Conservation (phyloP, 768 basidiomycete genomes). For the Hericium coralloides region DNA sequence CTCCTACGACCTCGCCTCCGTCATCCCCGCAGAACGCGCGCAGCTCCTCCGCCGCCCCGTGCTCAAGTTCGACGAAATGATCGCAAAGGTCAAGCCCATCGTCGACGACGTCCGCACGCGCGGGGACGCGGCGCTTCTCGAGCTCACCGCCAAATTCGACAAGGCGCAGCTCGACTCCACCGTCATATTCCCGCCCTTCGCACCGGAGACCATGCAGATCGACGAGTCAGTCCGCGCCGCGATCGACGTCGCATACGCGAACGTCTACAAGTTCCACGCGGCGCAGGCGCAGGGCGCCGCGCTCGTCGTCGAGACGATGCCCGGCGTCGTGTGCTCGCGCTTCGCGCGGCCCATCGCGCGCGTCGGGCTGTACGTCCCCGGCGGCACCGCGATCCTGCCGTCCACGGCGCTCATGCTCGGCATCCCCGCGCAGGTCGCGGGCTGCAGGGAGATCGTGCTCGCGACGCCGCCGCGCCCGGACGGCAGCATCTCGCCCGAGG, state of each 20-base stretch:
- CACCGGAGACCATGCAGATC: conserved; percentile 52
- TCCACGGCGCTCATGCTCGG: conserved; percentile 98
- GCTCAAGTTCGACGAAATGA: conserved; percentile 82
- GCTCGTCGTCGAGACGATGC: conserved; percentile 92
- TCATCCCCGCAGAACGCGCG: conserved; percentile 44
- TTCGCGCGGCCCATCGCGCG: conserved; percentile 93
- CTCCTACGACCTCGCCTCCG: conserved; percentile 47
- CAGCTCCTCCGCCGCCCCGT: conserved; percentile 83
- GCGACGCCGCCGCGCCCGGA: conserved; percentile 94
- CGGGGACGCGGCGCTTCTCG: conserved; percentile 82
- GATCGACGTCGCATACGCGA: conserved; percentile 85
- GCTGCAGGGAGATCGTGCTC: conserved; percentile 84
- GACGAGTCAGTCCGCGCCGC: conserved; percentile 61
- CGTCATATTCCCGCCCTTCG: conserved; percentile 72
- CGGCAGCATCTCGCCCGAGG: conserved; percentile 92
- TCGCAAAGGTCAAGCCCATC: conserved; percentile 88
- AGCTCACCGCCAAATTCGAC: conserved; percentile 92
- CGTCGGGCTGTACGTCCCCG: conserved; percentile 95
- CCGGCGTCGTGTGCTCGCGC: conserved; percentile 91
- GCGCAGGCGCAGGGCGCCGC: conserved; percentile 70
- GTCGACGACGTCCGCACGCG: conserved; percentile 76
- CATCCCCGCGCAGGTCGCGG: conserved; percentile 94
- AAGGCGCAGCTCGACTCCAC: conserved; percentile 63
- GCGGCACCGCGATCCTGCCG: conserved; percentile 92
- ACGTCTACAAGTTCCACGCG: conserved; percentile 86